Evolutionary conservation across 768 basidiomycete species (phyloP).

Genomic region (Russula brevipes): DNA sequence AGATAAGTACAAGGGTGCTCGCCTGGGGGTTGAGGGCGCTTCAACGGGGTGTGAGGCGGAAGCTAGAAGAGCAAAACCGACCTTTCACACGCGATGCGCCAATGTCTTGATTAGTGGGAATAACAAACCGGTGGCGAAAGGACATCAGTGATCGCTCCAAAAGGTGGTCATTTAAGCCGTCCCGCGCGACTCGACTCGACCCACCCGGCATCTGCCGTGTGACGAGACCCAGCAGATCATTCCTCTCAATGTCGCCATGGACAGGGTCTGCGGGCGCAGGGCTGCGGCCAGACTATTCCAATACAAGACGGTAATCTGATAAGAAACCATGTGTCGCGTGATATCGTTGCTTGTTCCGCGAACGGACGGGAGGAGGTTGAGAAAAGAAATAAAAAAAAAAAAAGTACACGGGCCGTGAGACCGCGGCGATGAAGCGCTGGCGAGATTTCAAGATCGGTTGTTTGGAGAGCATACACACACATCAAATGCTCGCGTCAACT

Average conservation of each 20-base stretch:
- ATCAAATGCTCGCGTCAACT: background rate
- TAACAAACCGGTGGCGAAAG: slow-evolving; percentile 26
- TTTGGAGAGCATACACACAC: no score
- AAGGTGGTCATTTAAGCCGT: background rate
- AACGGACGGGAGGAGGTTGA: background rate
- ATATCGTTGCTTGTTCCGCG: background rate
- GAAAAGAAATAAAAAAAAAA: background rate
- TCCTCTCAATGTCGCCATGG: no score
- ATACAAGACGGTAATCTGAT: no score
- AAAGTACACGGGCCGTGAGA: background rate
- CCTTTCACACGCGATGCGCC: slow-evolving; percentile 35
- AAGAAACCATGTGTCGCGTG: background rate
- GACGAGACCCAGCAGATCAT: no score
- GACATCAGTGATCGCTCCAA: background rate
- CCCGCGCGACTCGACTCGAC: no score
- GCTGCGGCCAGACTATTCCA: no score
- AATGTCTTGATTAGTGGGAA: slow-evolving; percentile 47
- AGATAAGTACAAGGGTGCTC: slow-evolving; percentile 71
- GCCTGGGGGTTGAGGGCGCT: slow-evolving; percentile 30
- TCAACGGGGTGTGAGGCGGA: background rate
- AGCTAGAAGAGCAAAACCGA: background rate
- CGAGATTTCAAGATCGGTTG: no score
- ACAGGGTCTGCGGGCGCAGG: no score
- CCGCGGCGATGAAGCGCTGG: background rate
- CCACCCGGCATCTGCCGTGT: no score